These are phyloP conservation scores for Ettlia oleoabundans DNA, from an alignment of 139 green algal genomes.

Conservation along the genomic window DNA sequence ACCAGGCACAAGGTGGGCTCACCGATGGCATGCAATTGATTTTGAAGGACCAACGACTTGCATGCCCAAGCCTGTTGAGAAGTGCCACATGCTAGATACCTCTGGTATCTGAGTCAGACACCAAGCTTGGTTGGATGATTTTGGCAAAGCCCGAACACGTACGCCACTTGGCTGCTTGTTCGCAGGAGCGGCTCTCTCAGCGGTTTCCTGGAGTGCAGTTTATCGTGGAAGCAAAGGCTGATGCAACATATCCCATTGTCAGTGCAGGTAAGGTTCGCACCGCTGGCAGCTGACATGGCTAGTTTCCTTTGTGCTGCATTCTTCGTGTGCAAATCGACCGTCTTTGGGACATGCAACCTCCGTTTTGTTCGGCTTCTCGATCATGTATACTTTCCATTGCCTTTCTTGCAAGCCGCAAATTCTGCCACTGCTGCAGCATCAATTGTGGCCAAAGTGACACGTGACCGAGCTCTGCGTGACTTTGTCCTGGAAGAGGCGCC, in stretches of 20 bases:
- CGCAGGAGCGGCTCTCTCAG: constrained; percentile 47
- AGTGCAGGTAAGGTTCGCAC: background rate
- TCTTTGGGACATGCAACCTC: too few relatives aligned
- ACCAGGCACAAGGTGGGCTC: constrained; percentile 38
- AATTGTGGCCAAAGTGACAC: constrained; percentile 91
- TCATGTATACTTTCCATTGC: background rate
- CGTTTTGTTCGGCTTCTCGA: too few relatives aligned
- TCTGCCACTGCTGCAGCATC: constrained; percentile 66
- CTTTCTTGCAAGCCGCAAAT: background rate
- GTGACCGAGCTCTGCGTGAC: constrained; percentile 45
- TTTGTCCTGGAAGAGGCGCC: constrained; percentile 18
- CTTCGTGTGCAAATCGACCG: too few relatives aligned
- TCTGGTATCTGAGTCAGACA: too few relatives aligned
- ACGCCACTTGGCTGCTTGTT: too few relatives aligned
- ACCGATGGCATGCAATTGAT: too few relatives aligned
- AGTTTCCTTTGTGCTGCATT: background rate
- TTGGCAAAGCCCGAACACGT: too few relatives aligned
- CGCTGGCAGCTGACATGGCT: background rate
- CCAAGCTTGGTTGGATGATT: too few relatives aligned
- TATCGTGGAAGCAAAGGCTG: constrained; percentile 80
- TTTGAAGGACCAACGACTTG: too few relatives aligned
- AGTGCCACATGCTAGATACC: too few relatives aligned
- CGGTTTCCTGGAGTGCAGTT: constrained; percentile 78
- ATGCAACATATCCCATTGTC: constrained; percentile 93
- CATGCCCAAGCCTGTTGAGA: too few relatives aligned